Base-by-base conservation (phyloP, 2,329 filamentous ascomycete genomes). In the Fusarium kyushuense region DNA sequence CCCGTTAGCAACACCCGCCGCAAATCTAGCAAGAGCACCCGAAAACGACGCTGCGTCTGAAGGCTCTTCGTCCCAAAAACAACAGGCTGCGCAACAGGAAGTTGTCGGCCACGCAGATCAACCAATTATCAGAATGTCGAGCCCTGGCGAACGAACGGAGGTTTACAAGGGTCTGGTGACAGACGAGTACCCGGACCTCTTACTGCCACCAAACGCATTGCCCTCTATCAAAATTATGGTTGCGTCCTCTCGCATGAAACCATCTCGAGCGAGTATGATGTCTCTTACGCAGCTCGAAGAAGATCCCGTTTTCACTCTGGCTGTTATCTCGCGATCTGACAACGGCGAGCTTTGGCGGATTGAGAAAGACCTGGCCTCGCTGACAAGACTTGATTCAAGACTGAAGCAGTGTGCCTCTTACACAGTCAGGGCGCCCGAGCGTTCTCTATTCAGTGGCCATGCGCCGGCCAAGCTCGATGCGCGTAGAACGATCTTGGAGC, bases 381-480 rank as follows among this genome's bases (percentile, higher is more conserved):
- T 99, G 29, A 86, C 89, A n/a, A 89, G 90, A 68, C 84, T 99
- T 35, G 95, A 98, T 76, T 87, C 92, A 57, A 89, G 92, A 59
- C 80, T 99, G 65, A 94, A 92, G 77, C 88, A 92, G 56, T 87
- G 90, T 45, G 81, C 87, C n/a, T 81, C 85, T 8, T 94, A 97
- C 73, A 87, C 87, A 13, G 91, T 90, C 13, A 93, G 84, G 76
- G 87, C 94, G 4, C 96, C 96, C 0, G 96, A 99, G 67, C 88
- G 92, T 66, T 89, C 89, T 5, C 83, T 99, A 6, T 99, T 99
- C 78, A 93, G 86, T 65, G 96, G 96, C 0, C 95, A 99, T 79
- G 92, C 96, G 4, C 96, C 96, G 6, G 94, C 94, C 9, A 97
- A 95, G 77, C 88, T 99, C 47, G 96, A 99, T 80, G 92, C 93